These are phyloP conservation scores for Parasitella parasitica DNA, from an alignment of 371 early-diverging fungal genomes.

Conservation along the genomic window DNA sequence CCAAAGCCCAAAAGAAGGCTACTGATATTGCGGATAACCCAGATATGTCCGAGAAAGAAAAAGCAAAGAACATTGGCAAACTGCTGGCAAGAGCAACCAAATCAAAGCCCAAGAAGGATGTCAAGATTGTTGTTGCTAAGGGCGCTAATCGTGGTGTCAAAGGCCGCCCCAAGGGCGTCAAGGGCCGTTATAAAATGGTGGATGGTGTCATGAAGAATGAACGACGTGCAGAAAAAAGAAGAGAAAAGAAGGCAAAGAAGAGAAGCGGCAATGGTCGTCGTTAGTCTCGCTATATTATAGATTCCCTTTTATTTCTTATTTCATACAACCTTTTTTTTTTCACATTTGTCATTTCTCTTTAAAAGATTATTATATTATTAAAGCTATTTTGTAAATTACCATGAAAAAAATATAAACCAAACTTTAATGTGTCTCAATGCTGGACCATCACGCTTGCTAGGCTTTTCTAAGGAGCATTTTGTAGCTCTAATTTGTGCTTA, in stretches of 20 bases:
- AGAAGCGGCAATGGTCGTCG: constrained; percentile 25
- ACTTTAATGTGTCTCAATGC: too few species aligned
- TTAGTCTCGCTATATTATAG: constrained; percentile 8
- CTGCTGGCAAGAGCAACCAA: constrained; percentile 68
- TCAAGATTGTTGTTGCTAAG: constrained; percentile 89
- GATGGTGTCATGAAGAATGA: constrained; percentile 95
- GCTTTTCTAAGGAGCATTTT: too few species aligned
- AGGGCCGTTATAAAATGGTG: constrained; percentile 95
- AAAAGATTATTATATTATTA: not conserved
- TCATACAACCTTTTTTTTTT: not conserved
- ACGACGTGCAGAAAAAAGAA: constrained; percentile 78
- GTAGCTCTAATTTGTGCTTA: too few species aligned
- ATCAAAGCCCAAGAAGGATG: constrained; percentile 74
- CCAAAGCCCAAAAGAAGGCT: constrained; percentile 88
- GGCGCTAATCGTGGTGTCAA: constrained; percentile 81
- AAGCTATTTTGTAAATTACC: not conserved
- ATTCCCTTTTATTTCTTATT: constrained; percentile 7
- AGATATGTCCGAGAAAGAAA: constrained; percentile 89
- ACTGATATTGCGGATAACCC: constrained; percentile 81
- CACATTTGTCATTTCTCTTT: not conserved
- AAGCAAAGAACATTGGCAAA: constrained; percentile 80
- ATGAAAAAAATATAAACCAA: too few species aligned
- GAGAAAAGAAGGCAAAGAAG: constrained; percentile 60
- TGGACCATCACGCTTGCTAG: too few species aligned
- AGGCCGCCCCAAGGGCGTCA: constrained; percentile 96